Conservation (phyloP, 768 basidiomycete species). For the Lactifluus rugatus region DNA sequence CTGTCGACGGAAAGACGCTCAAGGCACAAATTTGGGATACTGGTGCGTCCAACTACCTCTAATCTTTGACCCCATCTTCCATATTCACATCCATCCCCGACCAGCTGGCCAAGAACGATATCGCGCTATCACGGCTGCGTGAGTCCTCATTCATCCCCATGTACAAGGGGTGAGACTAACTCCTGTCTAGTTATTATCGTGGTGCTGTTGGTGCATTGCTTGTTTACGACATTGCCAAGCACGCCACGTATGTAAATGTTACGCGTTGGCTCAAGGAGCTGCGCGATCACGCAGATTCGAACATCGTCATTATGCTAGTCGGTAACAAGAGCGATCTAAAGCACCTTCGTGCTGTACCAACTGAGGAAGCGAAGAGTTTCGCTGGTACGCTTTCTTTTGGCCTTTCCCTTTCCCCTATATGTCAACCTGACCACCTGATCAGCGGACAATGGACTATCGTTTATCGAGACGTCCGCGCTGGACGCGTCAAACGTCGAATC, state of each 20-base stretch:
- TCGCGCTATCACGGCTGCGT: conserved; percentile 96
- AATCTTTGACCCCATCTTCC: not conserved
- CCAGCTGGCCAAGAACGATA: conserved; percentile 97
- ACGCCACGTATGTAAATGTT: conserved; percentile 89
- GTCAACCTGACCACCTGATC: not conserved
- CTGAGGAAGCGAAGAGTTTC: conserved; percentile 93
- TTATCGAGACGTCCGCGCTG: conserved; percentile 99
- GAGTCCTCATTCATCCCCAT: conserved; percentile 26
- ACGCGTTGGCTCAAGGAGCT: conserved; percentile 96
- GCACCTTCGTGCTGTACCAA: conserved; percentile 91
- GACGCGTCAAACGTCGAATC: conserved; percentile 98
- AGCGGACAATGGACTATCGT: conserved; percentile 84
- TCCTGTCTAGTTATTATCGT: conserved; percentile 73
- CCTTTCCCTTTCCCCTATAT: not conserved
- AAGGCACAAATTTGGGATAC: conserved; percentile 99
- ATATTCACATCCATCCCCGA: conserved; percentile 2
- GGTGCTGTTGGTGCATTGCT: conserved; percentile 90
- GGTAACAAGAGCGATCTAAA: conserved; percentile 99
- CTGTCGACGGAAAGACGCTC: conserved; percentile 92
- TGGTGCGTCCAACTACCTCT: conserved; percentile 39
- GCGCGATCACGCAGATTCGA: conserved; percentile 87
- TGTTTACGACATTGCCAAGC: conserved; percentile 92
- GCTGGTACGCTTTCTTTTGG: conserved; percentile 44
- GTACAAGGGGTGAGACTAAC: not conserved
- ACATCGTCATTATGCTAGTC: conserved; percentile 92